These are phyloP conservation scores for Eucalyptus paniculata DNA, from an alignment of 345 rosid species.

Conservation along the genomic window DNA sequence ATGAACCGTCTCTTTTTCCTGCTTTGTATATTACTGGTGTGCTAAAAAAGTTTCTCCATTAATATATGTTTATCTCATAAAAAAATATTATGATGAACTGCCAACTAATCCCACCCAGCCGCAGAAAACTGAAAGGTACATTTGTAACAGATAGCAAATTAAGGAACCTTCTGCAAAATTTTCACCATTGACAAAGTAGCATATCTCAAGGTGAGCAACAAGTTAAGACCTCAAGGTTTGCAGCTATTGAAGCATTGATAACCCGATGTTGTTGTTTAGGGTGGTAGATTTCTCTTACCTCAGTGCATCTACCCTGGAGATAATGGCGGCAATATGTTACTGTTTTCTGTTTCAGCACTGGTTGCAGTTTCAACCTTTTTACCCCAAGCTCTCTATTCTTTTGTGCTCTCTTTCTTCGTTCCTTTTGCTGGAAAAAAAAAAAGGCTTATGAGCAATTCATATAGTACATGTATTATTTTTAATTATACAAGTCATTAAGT, in stretches of 20 bases:
- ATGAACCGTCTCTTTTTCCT: not conserved
- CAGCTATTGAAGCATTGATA: not conserved
- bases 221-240: not conserved
- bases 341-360: constrained; percentile 47
- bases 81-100: not conserved
- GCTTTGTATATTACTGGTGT: not conserved
- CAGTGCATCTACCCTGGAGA: constrained; percentile 67
- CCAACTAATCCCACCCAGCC: not conserved
- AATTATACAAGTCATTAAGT: not conserved
- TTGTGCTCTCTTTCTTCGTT: constrained; percentile 67
- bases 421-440: constrained; percentile 31
- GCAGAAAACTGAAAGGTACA: not conserved
- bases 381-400: constrained; percentile 69
- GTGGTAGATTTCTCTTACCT: constrained; percentile 14
- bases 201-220: not conserved
- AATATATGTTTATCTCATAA: not conserved
- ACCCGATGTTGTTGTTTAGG: not conserved
- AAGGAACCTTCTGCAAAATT: not conserved
- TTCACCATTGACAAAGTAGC: not conserved
- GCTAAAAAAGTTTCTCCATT: not conserved
- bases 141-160: not conserved
- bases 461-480: not conserved
- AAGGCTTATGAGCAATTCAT: not conserved
- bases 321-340: constrained; percentile 59
- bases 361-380: constrained; percentile 60